A percentile compares a stretch with the other conserved stretches of the same genome.
phyloP scores from a whole-genome alignment of 164 flowering plant genomes.

The Vitis cinerea region DNA sequence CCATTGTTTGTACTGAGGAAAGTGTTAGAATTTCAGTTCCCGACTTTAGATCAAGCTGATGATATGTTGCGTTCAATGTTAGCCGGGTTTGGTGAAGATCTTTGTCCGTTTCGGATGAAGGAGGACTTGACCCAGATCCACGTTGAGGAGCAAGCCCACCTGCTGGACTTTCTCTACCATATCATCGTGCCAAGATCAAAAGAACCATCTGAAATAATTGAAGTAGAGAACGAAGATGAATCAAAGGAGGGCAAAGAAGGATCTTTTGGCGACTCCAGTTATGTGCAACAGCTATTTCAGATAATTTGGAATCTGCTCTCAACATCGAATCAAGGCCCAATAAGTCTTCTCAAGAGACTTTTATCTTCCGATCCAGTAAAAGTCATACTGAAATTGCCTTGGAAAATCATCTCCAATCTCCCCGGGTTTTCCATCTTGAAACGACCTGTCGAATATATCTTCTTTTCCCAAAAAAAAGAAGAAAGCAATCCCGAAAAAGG shows the following conservation, averaged over 20 bases:
- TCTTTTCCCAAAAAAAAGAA: constrained; percentile 13
- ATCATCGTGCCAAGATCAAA: constrained; percentile 27
- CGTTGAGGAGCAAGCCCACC: constrained; percentile 23
- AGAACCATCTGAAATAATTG: constrained; percentile 4
- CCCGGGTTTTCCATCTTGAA: constrained; percentile 29
- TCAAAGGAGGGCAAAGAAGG: not conserved
- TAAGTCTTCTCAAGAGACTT: constrained; percentile 15
- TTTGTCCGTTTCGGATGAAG: constrained; percentile 41
- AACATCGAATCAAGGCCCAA: constrained; percentile 13
- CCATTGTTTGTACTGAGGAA: constrained; percentile 39
- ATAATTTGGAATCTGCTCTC: constrained; percentile 20
- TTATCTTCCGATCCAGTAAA: constrained; percentile 18
- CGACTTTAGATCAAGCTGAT: constrained; percentile 31
- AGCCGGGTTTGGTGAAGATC: constrained; percentile 31
- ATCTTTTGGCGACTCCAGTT: not conserved
- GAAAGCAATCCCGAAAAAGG: constrained; percentile 6
- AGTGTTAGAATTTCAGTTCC: constrained; percentile 26
- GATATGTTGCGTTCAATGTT: constrained; percentile 29
- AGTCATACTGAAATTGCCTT: constrained; percentile 29
- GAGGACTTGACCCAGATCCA: constrained; percentile 8
- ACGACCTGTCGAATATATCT: constrained; percentile 18
- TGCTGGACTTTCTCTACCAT: constrained; percentile 43
- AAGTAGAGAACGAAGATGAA: constrained; percentile 6
- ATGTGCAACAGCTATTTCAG: constrained; percentile 9
- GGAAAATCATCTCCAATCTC: constrained; percentile 30